Base-by-base conservation (phyloP, 2,329 filamentous ascomycete genomes). In the Aspergillus sp. region DNA sequence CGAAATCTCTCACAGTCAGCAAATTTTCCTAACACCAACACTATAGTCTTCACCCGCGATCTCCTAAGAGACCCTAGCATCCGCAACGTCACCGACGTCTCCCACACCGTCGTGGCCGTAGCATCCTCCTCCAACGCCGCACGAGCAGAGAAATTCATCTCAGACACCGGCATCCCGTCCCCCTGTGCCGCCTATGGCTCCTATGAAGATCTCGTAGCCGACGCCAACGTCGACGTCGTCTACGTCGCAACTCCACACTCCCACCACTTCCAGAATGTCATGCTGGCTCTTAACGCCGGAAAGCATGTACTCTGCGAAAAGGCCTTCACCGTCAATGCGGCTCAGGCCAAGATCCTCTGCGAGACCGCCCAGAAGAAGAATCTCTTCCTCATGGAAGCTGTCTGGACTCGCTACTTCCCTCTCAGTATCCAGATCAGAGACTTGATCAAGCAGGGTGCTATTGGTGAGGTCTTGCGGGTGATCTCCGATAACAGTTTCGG, bases 251-350 rank as follows among this genome's bases (percentile, higher is more conserved):
- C 92, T 4, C 92, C 92, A 15, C 92, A 96, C 80, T 93, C 90
- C 69, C 92, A 96, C 76, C 92, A 97, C 80, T 96, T 93, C 80
- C 91, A 96, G 76, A 94, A 97, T 78, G 85, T 87, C 65, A 91
- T 92, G 86, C 84, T 96, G n/a, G 90, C 88, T 47, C 82, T 97
- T 41, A 85, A 91, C 66, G 90, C 90, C 7, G 90, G 91, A 70
- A 97, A 96, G 82, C 85, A 94, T 70, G 91, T 97, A 30, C 85
- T 97, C 36, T 96, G 92, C 76, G 92, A 97, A 78, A 97, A 97
- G 82, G 87, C 92, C 0, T 89, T 97, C 69, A 96, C 92, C 1
- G 90, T 94, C 64, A 96, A 89, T 65, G 91, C 90, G 2, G 82
- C 86, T 9, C 92, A 97, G 78, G 82, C 90, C 23, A 86, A 85